Conservation (phyloP, 768 basidiomycete genomes). For the Tylopilus intermedius region DNA sequence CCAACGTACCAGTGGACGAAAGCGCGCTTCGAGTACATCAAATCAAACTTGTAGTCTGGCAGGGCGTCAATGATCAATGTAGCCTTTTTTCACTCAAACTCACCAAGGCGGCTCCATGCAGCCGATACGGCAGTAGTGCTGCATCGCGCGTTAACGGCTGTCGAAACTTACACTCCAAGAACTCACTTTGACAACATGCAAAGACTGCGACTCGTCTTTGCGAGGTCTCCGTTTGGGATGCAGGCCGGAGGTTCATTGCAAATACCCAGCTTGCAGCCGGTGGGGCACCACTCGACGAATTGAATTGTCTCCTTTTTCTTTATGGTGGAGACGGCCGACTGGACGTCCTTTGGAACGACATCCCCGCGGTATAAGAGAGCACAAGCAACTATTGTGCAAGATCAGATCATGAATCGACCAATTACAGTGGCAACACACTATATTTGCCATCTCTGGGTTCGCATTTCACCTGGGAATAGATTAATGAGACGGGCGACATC, state of each 20-base stretch:
- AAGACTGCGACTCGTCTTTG: slow-evolving; percentile 87
- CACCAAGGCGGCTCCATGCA: slow-evolving; percentile 86
- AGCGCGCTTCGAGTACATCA: slow-evolving; percentile 94
- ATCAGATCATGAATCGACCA: slow-evolving; percentile 7
- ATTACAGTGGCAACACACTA: slow-evolving; percentile 50
- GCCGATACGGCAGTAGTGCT: slow-evolving; percentile 91
- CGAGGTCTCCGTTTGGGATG: slow-evolving; percentile 92
- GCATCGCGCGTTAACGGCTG: slow-evolving; percentile 4
- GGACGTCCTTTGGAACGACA: slow-evolving; percentile 94
- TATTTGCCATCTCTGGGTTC: slow-evolving; percentile 98
- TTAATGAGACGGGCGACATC: neutral
- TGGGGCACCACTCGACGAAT: slow-evolving; percentile 98
- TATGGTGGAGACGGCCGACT: slow-evolving; percentile 87
- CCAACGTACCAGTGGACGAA: slow-evolving; percentile 95
- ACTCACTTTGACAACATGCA: slow-evolving; percentile 93
- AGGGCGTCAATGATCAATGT: slow-evolving; percentile 4
- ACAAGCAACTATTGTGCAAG: slow-evolving; percentile 66
- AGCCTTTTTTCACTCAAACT: slow-evolving; percentile 11
- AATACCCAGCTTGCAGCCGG: slow-evolving; percentile 97
- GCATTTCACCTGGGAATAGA: slow-evolving; percentile 56
- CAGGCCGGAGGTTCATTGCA: slow-evolving; percentile 93
- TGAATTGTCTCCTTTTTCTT: slow-evolving; percentile 98
- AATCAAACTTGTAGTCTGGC: slow-evolving; percentile 93
- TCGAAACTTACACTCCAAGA: neutral
- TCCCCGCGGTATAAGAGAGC: slow-evolving; percentile 92